Evolutionary conservation across 176 grass and related monocot genomes (phyloP), one percentile per base, ranked within the genome.

Genomic region (Bolboschoenus planiculmis): DNA sequence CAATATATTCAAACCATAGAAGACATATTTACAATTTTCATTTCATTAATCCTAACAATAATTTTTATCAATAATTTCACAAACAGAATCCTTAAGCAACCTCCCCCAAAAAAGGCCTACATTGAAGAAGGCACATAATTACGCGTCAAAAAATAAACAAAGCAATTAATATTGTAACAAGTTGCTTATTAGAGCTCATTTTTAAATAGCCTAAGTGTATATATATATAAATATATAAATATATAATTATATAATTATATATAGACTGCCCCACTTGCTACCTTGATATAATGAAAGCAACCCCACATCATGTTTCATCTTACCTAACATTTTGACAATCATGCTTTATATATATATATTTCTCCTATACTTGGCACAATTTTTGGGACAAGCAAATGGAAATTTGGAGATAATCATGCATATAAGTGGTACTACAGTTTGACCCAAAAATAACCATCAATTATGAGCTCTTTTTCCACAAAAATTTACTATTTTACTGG

Each of bases 271-370:
- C 10, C 23, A 47, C 40, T 73, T 73, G 68, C 68, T 73, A 47
- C 40, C 36, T 26, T 47, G 68, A 47, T 29, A 46, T 27, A 73
- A 6, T 13, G 68, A 73, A 72, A 47, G 39, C 68, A 73, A 73
- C 68, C 23, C 39, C 15, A 46, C 68, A 73, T 73, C 68, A 73
- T 46, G 39, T 27, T 46, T 73, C 9, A 72, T 47, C 40, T 4
- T 14, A 47, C 68, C 68, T 73, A 73, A 73, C 68, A 44, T 14
- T 47, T 73, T 73, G 40, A 47, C 68, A 27, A 73, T 47, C 68
- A 44, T 44, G 10, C 46, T 47, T 10, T 29, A 47, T 35, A 68
- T 39, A 20, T n/a, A 55, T 55, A 3, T 58, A 59, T 35, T 7
- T 66, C 10, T 73, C 23, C 21, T 47, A 40, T 73, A 29, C 68